Conservation (phyloP, 208 protist genomes). For the Herpetomonas samuelpessoai region DNA sequence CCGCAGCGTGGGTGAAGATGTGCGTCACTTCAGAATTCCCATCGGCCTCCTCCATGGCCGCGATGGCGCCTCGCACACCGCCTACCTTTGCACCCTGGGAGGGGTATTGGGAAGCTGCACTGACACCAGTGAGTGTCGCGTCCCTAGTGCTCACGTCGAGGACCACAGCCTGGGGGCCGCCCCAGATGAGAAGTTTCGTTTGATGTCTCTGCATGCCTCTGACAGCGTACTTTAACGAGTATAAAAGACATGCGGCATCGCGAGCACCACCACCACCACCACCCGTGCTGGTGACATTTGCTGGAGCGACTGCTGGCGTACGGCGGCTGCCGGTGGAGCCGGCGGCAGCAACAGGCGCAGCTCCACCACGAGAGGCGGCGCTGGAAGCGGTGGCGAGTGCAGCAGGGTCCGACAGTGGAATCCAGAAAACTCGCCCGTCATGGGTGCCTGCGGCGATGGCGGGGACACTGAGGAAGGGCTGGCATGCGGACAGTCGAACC, state of each 20-base stretch:
- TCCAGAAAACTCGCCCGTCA: slow-evolving; percentile 59
- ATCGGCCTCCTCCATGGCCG: slow-evolving; percentile 12
- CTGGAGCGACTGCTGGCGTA: no score
- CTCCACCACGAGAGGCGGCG: no score
- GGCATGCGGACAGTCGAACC: slow-evolving; percentile 74
- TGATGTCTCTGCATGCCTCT: slow-evolving; percentile 41
- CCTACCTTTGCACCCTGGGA: no score
- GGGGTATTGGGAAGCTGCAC: no score
- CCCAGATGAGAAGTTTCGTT: slow-evolving; percentile 63
- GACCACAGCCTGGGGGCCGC: slow-evolving; percentile 57
- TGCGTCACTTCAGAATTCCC: no score
- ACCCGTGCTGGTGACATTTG: no score
- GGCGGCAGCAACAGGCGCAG: no score
- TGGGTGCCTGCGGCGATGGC: slow-evolving; percentile 59
- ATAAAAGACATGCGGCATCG: slow-evolving; percentile 22
- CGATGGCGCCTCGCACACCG: neutral
- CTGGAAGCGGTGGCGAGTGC: no score
- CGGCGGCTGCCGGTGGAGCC: slow-evolving; percentile 1
- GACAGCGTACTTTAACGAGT: slow-evolving; percentile 46
- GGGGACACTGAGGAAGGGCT: slow-evolving; percentile 59
- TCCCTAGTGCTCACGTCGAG: slow-evolving; percentile 11
- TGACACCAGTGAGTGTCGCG: slow-evolving; percentile 1
- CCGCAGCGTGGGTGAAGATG: slow-evolving; percentile 53
- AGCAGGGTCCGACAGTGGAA: no score
- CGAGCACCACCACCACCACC: neutral